A percentile compares a stretch with the other conserved stretches of the same genome.
Conservation (phyloP, 176 grass and related monocot genomes). For the Leersia perrieri region DNA sequence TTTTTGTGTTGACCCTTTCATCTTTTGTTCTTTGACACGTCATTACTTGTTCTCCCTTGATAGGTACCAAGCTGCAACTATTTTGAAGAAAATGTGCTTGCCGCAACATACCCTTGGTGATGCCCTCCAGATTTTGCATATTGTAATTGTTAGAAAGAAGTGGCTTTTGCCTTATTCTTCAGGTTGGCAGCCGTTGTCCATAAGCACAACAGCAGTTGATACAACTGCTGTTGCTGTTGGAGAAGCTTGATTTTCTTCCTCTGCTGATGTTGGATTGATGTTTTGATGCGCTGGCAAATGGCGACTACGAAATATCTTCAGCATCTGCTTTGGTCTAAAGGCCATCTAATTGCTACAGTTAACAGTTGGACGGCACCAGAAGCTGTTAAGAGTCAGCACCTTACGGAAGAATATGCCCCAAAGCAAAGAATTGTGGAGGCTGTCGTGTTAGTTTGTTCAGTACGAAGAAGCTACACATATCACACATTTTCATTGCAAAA, state of each 20-base stretch:
- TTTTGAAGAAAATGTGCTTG: conserved; percentile 67
- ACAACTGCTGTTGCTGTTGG: conserved; percentile 15
- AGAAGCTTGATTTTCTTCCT: conserved; percentile 31
- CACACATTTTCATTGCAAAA: too few species aligned
- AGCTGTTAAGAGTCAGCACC: background rate
- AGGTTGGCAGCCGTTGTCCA: conserved; percentile 82
- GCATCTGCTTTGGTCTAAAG: background rate
- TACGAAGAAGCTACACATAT: too few species aligned
- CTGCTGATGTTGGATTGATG: conserved; percentile 7
- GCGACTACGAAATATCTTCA: background rate
- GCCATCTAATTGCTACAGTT: background rate
- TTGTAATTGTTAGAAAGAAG: conserved; percentile 50
- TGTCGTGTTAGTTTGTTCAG: too few species aligned
- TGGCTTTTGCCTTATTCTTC: conserved; percentile 73
- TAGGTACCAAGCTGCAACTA: conserved; percentile 78
- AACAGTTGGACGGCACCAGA: background rate
- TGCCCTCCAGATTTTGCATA: conserved; percentile 74
- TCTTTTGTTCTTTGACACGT: conserved; percentile 21
- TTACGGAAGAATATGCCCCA: background rate
- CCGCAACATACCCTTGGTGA: conserved; percentile 60
- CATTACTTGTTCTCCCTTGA: conserved; percentile 15
- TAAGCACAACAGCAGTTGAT: conserved; percentile 35
- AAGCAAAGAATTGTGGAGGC: background rate
- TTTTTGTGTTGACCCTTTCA: conserved; percentile 4
- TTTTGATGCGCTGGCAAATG: background rate